Conservation (phyloP, 352 stramenopile genomes). For the Globisporangium nagaii region DNA sequence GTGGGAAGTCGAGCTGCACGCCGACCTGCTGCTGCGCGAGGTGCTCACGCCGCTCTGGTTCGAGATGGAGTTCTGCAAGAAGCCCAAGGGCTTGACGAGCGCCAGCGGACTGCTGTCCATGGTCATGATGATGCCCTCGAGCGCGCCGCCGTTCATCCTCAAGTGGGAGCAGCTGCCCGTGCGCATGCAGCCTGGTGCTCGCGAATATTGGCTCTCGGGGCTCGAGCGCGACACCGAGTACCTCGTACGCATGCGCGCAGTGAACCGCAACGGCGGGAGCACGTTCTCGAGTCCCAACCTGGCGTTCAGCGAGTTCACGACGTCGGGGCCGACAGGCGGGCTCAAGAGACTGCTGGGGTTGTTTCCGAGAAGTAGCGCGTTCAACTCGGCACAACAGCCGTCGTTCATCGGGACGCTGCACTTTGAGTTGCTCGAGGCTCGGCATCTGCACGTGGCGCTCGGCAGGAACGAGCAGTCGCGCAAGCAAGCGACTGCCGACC, state of each 20-base stretch:
- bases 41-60: slow-evolving; percentile 41
- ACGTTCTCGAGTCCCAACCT: slow-evolving; percentile 45
- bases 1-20: slow-evolving; percentile 38
- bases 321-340: slow-evolving; percentile 6
- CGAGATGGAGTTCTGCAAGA: slow-evolving; percentile 59
- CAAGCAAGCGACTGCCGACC: slow-evolving; percentile 6
- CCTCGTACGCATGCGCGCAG: slow-evolving; percentile 45
- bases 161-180: slow-evolving; percentile 46
- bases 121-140: slow-evolving; percentile 37
- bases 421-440: slow-evolving; percentile 53
- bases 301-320: slow-evolving; percentile 37
- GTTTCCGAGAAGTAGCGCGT: slow-evolving; percentile 9
- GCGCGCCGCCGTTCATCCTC: slow-evolving; percentile 23
- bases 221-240: slow-evolving; percentile 58
- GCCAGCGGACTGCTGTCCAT: slow-evolving; percentile 46
- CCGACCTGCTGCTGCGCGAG: slow-evolving; percentile 23
- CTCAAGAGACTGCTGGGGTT: slow-evolving; percentile 6
- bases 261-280: slow-evolving; percentile 61
- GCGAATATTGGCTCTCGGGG: slow-evolving; percentile 51
- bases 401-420: slow-evolving; percentile 58
- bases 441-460: slow-evolving; percentile 14
- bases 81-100: slow-evolving; percentile 34
- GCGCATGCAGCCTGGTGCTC: slow-evolving; percentile 36
- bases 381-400: slow-evolving; percentile 6
- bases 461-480: neutral